Percentiles rank a stretch among this genome's conserved stretches.
Evolutionary conservation across 257 asterid genomes (phyloP).

Genomic region (Lithospermum erythrorhizon): DNA sequence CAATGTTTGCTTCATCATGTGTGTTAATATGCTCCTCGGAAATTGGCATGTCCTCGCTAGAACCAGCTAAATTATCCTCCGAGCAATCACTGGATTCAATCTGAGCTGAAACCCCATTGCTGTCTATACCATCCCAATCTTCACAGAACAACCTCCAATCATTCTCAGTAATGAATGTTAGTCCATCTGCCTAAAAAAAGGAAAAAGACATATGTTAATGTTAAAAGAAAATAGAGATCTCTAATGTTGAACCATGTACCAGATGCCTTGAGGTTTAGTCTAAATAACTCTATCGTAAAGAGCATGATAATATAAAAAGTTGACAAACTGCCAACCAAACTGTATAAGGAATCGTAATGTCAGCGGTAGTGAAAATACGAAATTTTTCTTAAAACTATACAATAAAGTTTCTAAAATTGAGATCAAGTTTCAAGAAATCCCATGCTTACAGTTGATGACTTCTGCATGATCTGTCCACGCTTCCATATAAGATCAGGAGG

Average conservation of each 20-base stretch:
- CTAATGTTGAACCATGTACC: background rate
- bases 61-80: constrained; percentile 32
- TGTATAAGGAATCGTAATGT: background rate
- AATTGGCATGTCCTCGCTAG: constrained; percentile 32
- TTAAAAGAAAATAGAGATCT: background rate
- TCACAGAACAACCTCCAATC: constrained; percentile 87
- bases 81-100: constrained; percentile 34
- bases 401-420: background rate
- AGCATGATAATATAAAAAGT: background rate
- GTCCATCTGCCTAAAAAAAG: constrained; percentile 52
- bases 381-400: background rate
- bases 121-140: constrained; percentile 74
- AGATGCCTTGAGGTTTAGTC: background rate
- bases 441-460: constrained; percentile 63
- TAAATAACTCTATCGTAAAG: too few species aligned
- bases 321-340: background rate
- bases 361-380: constrained; percentile 11
- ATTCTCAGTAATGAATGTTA: constrained; percentile 55
- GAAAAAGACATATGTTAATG: constrained; percentile 3
- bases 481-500: constrained; percentile 83
- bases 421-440: constrained; percentile 1
- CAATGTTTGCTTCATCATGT: constrained; percentile 31
- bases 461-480: constrained; percentile 72
- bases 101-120: constrained; percentile 53
- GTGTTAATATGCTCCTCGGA: constrained; percentile 39